A percentile compares a stretch with the other conserved stretches of the same genome.
phyloP scores from a whole-genome alignment of 192 early-diverging fungal genomes.

The Coemansia sp. region DNA sequence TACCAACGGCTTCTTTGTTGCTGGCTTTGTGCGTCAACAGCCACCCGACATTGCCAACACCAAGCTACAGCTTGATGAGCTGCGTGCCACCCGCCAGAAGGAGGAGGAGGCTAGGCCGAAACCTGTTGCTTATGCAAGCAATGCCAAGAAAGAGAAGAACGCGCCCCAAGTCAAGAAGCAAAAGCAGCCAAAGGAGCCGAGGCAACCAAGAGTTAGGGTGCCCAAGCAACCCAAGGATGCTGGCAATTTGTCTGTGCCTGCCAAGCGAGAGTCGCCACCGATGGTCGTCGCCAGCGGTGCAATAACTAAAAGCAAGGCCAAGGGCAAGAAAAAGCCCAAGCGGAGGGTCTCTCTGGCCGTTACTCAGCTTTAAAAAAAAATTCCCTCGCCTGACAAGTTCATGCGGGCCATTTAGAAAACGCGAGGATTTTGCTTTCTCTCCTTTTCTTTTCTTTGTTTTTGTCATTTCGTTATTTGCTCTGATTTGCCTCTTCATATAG shows the following conservation, averaged over 20 bases:
- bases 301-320: neutral
- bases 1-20: slow-evolving; percentile 97
- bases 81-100: neutral
- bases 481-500: neutral
- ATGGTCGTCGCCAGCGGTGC: slow-evolving; percentile 2
- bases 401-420: too few species aligned
- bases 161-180: neutral
- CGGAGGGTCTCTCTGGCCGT: slow-evolving; percentile 15
- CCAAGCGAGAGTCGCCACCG: slow-evolving; percentile 3
- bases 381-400: neutral
- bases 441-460: slow-evolving; percentile 1
- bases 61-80: slow-evolving; percentile 10
- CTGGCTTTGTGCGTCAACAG: slow-evolving; percentile 68
- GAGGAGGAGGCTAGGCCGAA: neutral
- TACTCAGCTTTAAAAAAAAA: neutral
- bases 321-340: slow-evolving; percentile 30
- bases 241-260: neutral
- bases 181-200: slow-evolving; percentile 2
- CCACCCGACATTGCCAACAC: slow-evolving; percentile 21
- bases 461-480: neutral
- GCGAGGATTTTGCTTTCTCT: too few species aligned
- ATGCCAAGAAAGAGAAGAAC: neutral
- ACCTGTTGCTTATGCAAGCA: neutral
- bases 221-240: slow-evolving; percentile 1
- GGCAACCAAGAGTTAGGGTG: neutral